Percentiles rank a stretch among this genome's conserved stretches.
These are phyloP conservation scores for Salvia rosmarinus DNA, from an alignment of 257 asterid genomes.

Conservation along the genomic window DNA sequence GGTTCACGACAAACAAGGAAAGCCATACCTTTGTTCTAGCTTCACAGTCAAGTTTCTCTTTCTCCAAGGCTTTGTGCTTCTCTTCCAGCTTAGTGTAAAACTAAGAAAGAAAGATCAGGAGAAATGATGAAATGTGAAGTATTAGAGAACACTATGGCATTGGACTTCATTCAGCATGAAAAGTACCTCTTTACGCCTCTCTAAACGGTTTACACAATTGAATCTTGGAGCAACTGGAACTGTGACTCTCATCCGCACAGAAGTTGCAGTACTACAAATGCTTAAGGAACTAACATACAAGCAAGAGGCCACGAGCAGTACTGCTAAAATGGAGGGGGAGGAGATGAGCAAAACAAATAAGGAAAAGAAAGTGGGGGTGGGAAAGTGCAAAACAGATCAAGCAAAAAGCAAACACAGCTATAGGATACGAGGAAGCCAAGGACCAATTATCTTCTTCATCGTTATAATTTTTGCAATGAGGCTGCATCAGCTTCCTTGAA, in stretches of 20 bases:
- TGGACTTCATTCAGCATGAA: slow-evolving; percentile 22
- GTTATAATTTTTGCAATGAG: slow-evolving; percentile 43
- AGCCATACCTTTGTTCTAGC: slow-evolving; percentile 81
- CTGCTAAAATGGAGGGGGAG: background rate
- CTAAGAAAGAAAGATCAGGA: slow-evolving; percentile 39
- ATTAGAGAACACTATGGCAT: background rate
- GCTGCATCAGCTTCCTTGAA: slow-evolving; percentile 47
- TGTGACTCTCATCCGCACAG: slow-evolving; percentile 76
- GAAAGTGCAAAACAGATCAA: background rate
- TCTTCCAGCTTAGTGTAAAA: slow-evolving; percentile 88
- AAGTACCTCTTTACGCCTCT: slow-evolving; percentile 88
- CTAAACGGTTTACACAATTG: slow-evolving; percentile 64
- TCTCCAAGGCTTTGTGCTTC: slow-evolving; percentile 94
- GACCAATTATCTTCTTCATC: slow-evolving; percentile 81
- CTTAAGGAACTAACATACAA: slow-evolving; percentile 43
- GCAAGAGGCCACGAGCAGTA: slow-evolving; percentile 6
- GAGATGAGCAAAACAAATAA: background rate
- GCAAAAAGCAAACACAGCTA: background rate
- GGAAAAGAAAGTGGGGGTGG: background rate
- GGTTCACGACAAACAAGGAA: slow-evolving; percentile 5
- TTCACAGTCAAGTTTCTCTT: slow-evolving; percentile 77
- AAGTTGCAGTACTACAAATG: slow-evolving; percentile 72
- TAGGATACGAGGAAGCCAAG: slow-evolving; percentile 89
- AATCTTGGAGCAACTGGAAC: slow-evolving; percentile 90
- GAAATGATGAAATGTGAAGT: slow-evolving; percentile 8